A percentile compares a stretch with the other conserved stretches of the same genome.
Evolutionary conservation across 805 yeast species (phyloP).

Genomic region (Lipomyces oligophaga): DNA sequence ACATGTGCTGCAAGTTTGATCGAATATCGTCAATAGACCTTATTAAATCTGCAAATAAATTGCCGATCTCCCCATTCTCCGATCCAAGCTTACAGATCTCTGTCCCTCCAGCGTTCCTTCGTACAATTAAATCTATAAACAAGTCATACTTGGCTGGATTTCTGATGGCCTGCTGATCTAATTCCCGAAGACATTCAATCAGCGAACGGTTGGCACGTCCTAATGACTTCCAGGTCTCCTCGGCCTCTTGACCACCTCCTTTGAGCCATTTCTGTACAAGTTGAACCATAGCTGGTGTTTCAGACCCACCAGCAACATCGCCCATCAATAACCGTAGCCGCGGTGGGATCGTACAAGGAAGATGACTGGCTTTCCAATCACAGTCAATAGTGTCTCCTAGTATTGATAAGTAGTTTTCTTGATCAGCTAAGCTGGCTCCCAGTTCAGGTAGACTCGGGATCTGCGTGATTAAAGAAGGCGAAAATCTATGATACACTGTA

Average conservation of each 20-base stretch:
- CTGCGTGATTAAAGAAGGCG: conserved; percentile 46
- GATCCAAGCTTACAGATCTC: conserved; percentile 4
- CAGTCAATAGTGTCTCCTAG: conserved; percentile 34
- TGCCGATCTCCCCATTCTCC: conserved; percentile 1
- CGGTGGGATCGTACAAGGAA: conserved; percentile 60
- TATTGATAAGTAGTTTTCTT: conserved; percentile 13
- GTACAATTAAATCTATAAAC: conserved; percentile 10
- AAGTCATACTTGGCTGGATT: conserved; percentile 40
- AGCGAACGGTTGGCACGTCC: conserved; percentile 57
- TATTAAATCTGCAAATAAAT: conserved; percentile 7
- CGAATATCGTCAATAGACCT: conserved; percentile 45
- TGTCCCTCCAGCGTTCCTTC: conserved; percentile 4
- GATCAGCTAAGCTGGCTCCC: conserved; percentile 28
- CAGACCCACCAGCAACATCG: conserved; percentile 87
- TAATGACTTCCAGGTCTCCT: conserved; percentile 51
- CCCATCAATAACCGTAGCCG: conserved; percentile 79
- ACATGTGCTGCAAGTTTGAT: conserved; percentile 53
- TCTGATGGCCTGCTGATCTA: conserved; percentile 38
- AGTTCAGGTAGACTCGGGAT: conserved; percentile 28
- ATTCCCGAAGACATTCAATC: conserved; percentile 45
- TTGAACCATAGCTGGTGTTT: conserved; percentile 85
- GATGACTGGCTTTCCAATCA: conserved; percentile 58
- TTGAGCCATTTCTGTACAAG: conserved; percentile 69
- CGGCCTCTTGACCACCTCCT: conserved; percentile 39
- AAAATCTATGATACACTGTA: conserved; percentile 72